These are phyloP conservation scores for Pythium apleroticum DNA, from an alignment of 352 stramenopile species.

Conservation along the genomic window DNA sequence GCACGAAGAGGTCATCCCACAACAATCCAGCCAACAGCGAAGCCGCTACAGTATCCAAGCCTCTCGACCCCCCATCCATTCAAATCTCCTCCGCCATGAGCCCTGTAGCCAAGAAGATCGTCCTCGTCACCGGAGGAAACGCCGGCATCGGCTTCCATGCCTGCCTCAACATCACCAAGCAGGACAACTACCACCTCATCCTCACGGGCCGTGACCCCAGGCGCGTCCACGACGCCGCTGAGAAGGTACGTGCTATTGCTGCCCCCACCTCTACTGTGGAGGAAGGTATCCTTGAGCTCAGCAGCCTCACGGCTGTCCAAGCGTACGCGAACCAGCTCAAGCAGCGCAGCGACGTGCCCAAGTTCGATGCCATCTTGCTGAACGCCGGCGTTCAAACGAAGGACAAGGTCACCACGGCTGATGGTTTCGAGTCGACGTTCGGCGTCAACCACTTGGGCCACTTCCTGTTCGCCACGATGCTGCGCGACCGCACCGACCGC, in stretches of 20 bases:
- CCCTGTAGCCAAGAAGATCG: conserved; percentile 24
- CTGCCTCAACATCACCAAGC: conserved; percentile 29
- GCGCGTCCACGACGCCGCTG: conserved; percentile 27
- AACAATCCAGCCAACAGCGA: too few species aligned
- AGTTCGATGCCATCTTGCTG: conserved; percentile 33
- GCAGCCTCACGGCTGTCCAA: conserved; percentile 31
- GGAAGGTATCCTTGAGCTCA: conserved; percentile 35
- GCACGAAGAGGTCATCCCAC: too few species aligned
- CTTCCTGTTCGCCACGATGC: conserved; percentile 38
- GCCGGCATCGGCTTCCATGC: conserved; percentile 36
- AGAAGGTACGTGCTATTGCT: conserved; percentile 22
- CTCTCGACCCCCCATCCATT: too few species aligned
- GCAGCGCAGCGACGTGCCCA: conserved; percentile 24
- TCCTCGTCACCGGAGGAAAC: conserved; percentile 42
- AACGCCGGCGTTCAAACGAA: too few species aligned
- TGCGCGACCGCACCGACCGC: conserved; percentile 26
- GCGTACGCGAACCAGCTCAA: conserved; percentile 25
- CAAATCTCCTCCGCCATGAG: too few species aligned
- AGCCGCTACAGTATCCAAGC: too few species aligned
- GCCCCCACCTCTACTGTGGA: conserved; percentile 22
- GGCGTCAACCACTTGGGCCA: conserved; percentile 46
- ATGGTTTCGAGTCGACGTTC: conserved; percentile 44
- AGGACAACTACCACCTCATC: conserved; percentile 35
- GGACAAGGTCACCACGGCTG: too few species aligned
- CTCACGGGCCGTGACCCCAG: conserved; percentile 31